phyloP scores from a whole-genome alignment of 768 basidiomycete species.

The Tricholoma sp. region DNA sequence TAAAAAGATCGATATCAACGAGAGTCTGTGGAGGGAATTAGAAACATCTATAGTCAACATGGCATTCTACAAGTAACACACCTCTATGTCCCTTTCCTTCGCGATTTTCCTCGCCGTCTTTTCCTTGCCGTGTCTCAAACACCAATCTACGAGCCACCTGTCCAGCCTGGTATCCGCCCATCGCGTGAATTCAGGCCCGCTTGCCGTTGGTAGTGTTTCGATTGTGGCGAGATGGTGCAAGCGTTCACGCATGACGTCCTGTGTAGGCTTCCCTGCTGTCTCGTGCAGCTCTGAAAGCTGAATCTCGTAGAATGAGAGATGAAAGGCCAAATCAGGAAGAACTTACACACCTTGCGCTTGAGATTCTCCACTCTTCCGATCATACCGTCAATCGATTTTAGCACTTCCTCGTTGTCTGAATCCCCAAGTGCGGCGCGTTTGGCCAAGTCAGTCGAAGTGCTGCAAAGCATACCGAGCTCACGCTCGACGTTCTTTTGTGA shows the following conservation, averaged over 20 bases:
- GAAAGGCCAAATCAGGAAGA: background rate
- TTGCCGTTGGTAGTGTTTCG: conserved; percentile 49
- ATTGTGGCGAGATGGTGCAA: conserved; percentile 63
- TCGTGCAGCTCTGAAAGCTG: conserved; percentile 47
- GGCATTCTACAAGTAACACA: conserved; percentile 31
- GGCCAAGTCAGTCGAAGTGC: conserved; percentile 53
- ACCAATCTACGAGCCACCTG: conserved; percentile 92
- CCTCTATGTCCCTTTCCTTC: conserved; percentile 74
- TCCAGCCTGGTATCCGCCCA: conserved; percentile 83
- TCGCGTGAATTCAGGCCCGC: conserved; percentile 53
- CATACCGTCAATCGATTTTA: conserved; percentile 68
- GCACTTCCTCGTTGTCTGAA: conserved; percentile 43
- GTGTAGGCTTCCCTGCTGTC: conserved; percentile 50
- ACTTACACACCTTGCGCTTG: conserved; percentile 73
- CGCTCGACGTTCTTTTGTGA: conserved; percentile 80
- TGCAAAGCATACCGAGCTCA: conserved; percentile 60
- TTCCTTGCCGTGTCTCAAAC: conserved; percentile 72
- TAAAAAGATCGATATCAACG: conserved; percentile 89
- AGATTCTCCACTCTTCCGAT: conserved; percentile 70
- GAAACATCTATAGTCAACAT: background rate
- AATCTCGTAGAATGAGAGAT: conserved; percentile 2
- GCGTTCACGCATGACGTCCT: conserved; percentile 70
- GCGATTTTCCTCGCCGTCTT: conserved; percentile 75
- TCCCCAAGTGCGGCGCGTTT: conserved; percentile 34
- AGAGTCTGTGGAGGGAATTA: conserved; percentile 47